Conservation (phyloP, 1,284 basidiomycete species). For the Trichosporon inkin region DNA sequence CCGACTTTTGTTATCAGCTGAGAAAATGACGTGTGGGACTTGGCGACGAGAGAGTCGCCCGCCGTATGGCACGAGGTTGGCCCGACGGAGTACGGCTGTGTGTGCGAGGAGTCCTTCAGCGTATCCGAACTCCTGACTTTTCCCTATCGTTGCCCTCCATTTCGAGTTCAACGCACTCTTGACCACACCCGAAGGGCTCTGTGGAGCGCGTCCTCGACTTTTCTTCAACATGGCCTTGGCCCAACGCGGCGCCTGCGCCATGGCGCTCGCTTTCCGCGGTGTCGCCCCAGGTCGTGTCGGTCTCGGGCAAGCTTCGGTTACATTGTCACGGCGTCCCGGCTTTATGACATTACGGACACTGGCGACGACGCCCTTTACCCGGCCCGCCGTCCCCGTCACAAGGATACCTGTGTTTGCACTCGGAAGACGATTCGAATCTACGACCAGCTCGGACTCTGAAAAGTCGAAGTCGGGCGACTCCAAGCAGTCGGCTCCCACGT, state of each 20-base stretch:
- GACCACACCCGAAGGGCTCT: slow-evolving; percentile 7
- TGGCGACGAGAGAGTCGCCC: neutral
- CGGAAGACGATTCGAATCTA: slow-evolving; percentile 5
- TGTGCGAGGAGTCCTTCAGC: neutral
- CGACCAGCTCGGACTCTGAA: neutral
- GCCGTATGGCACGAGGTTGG: neutral
- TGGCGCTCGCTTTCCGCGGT: slow-evolving; percentile 5
- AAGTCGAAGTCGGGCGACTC: neutral
- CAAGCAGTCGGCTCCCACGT: slow-evolving; percentile 7
- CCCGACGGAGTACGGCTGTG: neutral
- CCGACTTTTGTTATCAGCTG: slow-evolving; percentile 5
- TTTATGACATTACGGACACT: slow-evolving; percentile 5
- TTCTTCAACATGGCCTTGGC: slow-evolving; percentile 4
- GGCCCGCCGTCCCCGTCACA: neutral
- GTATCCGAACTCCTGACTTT: slow-evolving; percentile 2
- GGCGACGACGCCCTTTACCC: slow-evolving; percentile 1
- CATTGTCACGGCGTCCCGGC: neutral
- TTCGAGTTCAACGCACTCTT: slow-evolving; percentile 8
- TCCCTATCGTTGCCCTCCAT: slow-evolving; percentile 8
- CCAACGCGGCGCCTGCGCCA: slow-evolving; percentile 9
- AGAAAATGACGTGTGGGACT: neutral
- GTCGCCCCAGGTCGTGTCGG: slow-evolving; percentile 3
- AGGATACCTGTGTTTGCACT: slow-evolving; percentile 3
- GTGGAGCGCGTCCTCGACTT: slow-evolving; percentile 9
- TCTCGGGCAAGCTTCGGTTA: slow-evolving; percentile 1